Evolutionary conservation across 176 grass and related monocot species (phyloP), one percentile per base, ranked within the genome.

Genomic region (Themeda triandra): DNA sequence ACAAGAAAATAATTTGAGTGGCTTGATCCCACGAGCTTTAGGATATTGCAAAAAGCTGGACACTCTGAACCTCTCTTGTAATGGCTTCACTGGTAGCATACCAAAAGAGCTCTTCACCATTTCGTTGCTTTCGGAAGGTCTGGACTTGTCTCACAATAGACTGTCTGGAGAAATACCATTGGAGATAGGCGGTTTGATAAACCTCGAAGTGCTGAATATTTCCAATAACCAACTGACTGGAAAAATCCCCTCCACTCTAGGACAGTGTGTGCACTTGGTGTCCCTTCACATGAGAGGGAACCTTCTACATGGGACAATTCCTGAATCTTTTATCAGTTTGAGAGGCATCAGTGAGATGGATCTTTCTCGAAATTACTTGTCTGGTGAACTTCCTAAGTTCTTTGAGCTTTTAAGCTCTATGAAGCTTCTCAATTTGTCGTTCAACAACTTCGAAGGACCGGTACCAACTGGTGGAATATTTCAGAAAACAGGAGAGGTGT

Each of bases 361-460:
- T 72, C 69, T 91, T 63, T 81, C 80, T 4, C 72, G n/a, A 12
- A 90, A 90, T 37, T 80, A 90, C 8, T 7, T 90, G 0, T 87
- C 84, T 36, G 89, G 85, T 3, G 8, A 7, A 35, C 63, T 91
- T 23, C 89, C 89, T 6, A n/a, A 80, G 10, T 84, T 80, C 10
- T 83, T 90, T 0, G 25, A 24, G 8, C 21, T 45, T 3, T 79
- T 84, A 0, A 60, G 0, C 0, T 59, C 11, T 39, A 9, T 92
- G 32, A 48, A 62, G 17, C 25, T 80, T 66, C 84, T 92, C 15
- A 84, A 92, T 31, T 73, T 92, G 13, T 82, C 87, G 1, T 92
- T 87, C 69, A 92, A 92, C 28, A 76, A 90, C 36, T 14, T 92
- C 0, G 87, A 87, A 5, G 91, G 91, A 27, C 80, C 60, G 4